Percentiles rank a stretch among this genome's conserved stretches.
Conservation (phyloP, 1,284 basidiomycete species). For the Gomphus bonarii region DNA sequence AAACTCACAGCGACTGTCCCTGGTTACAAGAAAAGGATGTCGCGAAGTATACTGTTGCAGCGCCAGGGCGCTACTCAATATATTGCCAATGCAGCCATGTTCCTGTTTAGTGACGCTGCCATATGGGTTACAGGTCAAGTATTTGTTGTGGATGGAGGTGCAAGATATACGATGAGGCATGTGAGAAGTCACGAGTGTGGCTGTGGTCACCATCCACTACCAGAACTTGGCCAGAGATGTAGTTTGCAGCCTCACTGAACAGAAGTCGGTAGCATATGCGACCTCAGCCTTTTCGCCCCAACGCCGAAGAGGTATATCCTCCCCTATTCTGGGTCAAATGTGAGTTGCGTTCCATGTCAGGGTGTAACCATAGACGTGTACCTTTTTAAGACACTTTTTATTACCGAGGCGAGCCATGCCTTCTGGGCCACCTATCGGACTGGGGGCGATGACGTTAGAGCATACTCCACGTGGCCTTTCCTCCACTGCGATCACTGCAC, state of each 20-base stretch:
- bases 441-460: slow-evolving; percentile 87
- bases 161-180: slow-evolving; percentile 44
- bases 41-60: slow-evolving; percentile 40
- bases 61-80: slow-evolving; percentile 63
- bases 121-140: slow-evolving; percentile 72
- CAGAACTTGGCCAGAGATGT: slow-evolving; percentile 67
- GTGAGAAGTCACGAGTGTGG: slow-evolving; percentile 43
- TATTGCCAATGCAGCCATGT: slow-evolving; percentile 73
- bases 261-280: slow-evolving; percentile 73
- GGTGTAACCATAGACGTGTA: neutral
- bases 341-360: neutral
- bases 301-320: slow-evolving; percentile 48
- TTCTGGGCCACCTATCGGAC: slow-evolving; percentile 78
- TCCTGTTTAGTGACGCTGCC: slow-evolving; percentile 85
- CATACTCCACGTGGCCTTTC: slow-evolving; percentile 92
- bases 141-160: slow-evolving; percentile 58
- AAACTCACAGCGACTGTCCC: slow-evolving; percentile 45
- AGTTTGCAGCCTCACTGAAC: slow-evolving; percentile 81
- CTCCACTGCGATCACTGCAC: slow-evolving; percentile 80
- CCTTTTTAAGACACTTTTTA: slow-evolving; percentile 21
- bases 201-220: slow-evolving; percentile 58
- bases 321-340: neutral
- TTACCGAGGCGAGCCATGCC: slow-evolving; percentile 68
- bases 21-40: slow-evolving; percentile 15
- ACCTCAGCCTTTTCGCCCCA: slow-evolving; percentile 65